Evolutionary conservation across 192 early-diverging fungal species (phyloP), one percentile per base, ranked within the genome.

Genomic region (Dissophora ornata): DNA sequence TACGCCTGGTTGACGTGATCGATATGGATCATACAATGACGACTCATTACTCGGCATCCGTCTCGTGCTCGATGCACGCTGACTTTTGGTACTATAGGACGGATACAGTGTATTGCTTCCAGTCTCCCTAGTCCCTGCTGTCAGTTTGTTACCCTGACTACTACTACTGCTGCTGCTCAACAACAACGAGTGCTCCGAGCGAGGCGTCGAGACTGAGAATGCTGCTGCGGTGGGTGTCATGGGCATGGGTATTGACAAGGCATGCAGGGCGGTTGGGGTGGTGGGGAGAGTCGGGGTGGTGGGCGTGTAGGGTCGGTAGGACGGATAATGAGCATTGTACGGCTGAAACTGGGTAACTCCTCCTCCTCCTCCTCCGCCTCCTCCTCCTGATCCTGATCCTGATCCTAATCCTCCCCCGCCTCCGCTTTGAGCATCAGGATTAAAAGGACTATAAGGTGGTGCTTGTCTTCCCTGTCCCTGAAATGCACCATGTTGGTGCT

Each of bases 281-380:
- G 62, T 62, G 6, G 71, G 55, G 1, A 63, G 60, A 9, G 62
- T 62, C 2, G 73, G 73, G 0, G 73, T 77, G 8, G 73, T 67
- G 10, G 73, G 73, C 18, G 73, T 77, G 54, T 77, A 77, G 32
- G 73, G 73, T 22, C 73, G 57, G 16, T 67, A 62, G 8, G 73
- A 67, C 36, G 71, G 63, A 22, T 75, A 58, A 13, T 65, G 71
- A 18, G 70, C 62, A 29, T 28, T 54, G 49, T 64, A 74, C 13
- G 54, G 18, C 33, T 65, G 62, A 59, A 65, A 56, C 48, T 58
- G 62, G 33, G 60, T 32, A 26, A 22, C 44, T 41, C 47, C 45
- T 11, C 28, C 52, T 40, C 25, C 68, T 12, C 16, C 53, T 34
- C 52, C 54, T 57, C 9, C 6, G 24, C 18, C 53, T 60, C 44